Base-by-base conservation (phyloP, 352 stramenopile genomes). In the Pythium brassicae region DNA sequence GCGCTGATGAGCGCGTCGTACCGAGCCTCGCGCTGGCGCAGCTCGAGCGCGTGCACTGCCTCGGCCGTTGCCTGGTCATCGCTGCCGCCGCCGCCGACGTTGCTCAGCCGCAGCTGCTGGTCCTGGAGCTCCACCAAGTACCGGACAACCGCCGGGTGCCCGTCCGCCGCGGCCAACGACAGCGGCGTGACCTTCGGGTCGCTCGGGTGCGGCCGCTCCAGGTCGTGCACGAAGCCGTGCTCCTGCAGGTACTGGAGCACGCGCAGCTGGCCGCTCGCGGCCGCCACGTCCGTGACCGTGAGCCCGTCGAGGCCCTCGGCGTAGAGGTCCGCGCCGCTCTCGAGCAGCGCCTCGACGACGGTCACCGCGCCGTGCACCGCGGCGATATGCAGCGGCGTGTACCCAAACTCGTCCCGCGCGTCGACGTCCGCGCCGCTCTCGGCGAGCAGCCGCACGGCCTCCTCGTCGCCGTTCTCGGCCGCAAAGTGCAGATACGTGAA, bases 401-500 rank as follows among this genome's bases (percentile, higher is more conserved):
- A 53, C 23, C 68, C 68, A 12, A 69, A 64, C 5, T 32, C 29
- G 23, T 59, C 57, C 12, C 45, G 57, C 4, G 44, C 43, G 32
- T 71, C 64, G 7, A 71, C 43, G 26, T 59, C 12, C 6, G 58
- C 65, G n/a, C 62, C 61, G 25, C 45, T 51, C 26, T 70, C 50
- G 7, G 68, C 27, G 7, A 76, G 65, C 54, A 71, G 44, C 42
- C 40, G 46, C 29, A 60, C 45, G 6, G 66, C 55, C 11, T 40
- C 34, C 8, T 66, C 63, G 45, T 63, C 68, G 49, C 68, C 56
- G 53, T 67, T 71, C 54, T 74, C 67, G 7, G 60, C 57, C 3
- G 67, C 67, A 32, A 64, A 62, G 50, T 72, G 63, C 12, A 74
- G 55, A 27, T 60, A 53, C n/a, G 63, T 62, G 26, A 60, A 62